A percentile compares a stretch with the other conserved stretches of the same genome.
phyloP scores from a whole-genome alignment of 2,329 filamentous ascomycete genomes.

The Remersonia thermophila region DNA sequence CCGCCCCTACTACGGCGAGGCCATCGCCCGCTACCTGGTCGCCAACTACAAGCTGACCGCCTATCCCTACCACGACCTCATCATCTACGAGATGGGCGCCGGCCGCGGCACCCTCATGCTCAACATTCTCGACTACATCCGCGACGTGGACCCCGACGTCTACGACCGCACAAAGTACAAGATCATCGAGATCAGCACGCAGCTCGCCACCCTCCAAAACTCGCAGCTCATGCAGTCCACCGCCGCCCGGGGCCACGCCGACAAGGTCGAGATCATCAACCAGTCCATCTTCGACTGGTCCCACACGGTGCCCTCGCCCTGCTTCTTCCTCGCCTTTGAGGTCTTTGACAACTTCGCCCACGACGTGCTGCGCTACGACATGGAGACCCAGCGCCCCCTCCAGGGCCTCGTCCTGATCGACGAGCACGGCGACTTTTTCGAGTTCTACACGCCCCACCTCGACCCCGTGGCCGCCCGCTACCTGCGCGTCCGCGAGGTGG shows the following conservation, averaged over 20 bases:
- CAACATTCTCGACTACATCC: constrained; percentile 95
- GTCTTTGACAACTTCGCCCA: constrained; percentile 98
- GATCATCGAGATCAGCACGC: constrained; percentile 87
- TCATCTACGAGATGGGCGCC: constrained; percentile 98
- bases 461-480: constrained; percentile 77
- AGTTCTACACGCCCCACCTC: constrained; percentile 73
- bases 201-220: constrained; percentile 66
- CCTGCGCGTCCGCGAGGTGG: constrained; percentile 71
- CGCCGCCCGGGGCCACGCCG: constrained; percentile 60
- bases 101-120: constrained; percentile 96
- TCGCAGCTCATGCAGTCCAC: constrained; percentile 46
- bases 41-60: constrained; percentile 90
- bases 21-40: constrained; percentile 89
- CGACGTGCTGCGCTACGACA: constrained; percentile 85
- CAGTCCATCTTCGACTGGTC: constrained; percentile 91
- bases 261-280: constrained; percentile 90
- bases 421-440: constrained; percentile 75
- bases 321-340: constrained; percentile 95
- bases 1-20: constrained; percentile 90
- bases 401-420: constrained; percentile 87
- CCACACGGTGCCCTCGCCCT: constrained; percentile 75
- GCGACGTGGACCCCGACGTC: constrained; percentile 75
- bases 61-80: constrained; percentile 91
- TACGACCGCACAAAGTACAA: constrained; percentile 89
- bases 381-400: constrained; percentile 64